Percentiles rank a stretch among this genome's conserved stretches.
These are phyloP conservation scores for Termitomyces sp. DNA, from an alignment of 768 basidiomycete species.

Conservation along the genomic window DNA sequence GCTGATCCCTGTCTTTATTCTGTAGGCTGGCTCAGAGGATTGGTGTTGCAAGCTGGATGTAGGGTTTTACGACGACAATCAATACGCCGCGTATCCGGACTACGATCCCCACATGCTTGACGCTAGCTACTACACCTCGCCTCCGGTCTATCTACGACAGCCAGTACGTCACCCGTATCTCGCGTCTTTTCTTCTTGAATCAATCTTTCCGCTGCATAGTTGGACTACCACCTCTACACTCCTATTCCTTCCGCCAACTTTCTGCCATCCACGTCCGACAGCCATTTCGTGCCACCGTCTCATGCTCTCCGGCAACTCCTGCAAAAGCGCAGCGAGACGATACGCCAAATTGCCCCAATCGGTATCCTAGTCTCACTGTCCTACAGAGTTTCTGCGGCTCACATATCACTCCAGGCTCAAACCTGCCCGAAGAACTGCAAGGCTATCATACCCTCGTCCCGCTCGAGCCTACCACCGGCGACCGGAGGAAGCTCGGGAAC, in stretches of 20 bases:
- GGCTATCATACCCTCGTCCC: slow-evolving; percentile 87
- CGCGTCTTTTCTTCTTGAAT: slow-evolving; percentile 1
- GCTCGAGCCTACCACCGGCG: slow-evolving; percentile 52
- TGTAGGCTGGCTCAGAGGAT: not conserved
- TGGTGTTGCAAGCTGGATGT: slow-evolving; percentile 19
- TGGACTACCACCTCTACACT: slow-evolving; percentile 93
- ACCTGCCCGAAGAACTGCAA: slow-evolving; percentile 81
- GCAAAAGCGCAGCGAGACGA: slow-evolving; percentile 58
- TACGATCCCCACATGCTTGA: slow-evolving; percentile 33
- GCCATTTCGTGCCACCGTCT: slow-evolving; percentile 67
- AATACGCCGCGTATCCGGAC: slow-evolving; percentile 26
- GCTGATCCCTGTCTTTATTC: not conserved
- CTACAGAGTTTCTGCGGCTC: slow-evolving; percentile 18
- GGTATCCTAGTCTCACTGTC: slow-evolving; percentile 16
- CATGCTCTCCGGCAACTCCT: slow-evolving; percentile 36
- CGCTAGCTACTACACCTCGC: slow-evolving; percentile 34
- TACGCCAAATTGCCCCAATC: slow-evolving; percentile 42
- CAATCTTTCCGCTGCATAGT: slow-evolving; percentile 34
- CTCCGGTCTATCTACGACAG: slow-evolving; percentile 54
- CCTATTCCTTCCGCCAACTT: slow-evolving; percentile 55
- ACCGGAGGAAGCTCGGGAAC: slow-evolving; percentile 74
- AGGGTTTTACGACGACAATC: slow-evolving; percentile 22
- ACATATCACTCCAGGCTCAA: slow-evolving; percentile 35
- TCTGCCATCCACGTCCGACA: slow-evolving; percentile 34
- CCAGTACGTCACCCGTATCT: slow-evolving; percentile 45